Base-by-base conservation (phyloP, 2,329 filamentous ascomycete genomes). In the Epichloe hybrida region DNA sequence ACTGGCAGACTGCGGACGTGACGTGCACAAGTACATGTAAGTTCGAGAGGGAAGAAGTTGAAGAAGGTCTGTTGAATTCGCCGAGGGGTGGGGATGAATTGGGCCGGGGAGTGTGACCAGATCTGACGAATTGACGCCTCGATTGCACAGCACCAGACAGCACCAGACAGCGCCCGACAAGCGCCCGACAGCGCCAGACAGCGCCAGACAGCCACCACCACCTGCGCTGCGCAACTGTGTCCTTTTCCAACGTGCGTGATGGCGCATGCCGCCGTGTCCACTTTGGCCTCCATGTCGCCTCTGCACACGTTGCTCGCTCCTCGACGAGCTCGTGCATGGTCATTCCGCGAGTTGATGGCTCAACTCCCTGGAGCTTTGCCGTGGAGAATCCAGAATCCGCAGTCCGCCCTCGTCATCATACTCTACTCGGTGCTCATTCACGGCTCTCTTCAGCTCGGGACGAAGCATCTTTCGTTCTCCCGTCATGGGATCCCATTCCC, bases 401-500 rank as follows among this genome's bases (percentile, higher is more conserved):
- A 80, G 57, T 5, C 65, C 66, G 0, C 77, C 77, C 1, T 51
- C 53, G n/a, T 72, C 68, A 52, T 80, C 74, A 55, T 76, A 80
- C 38, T 69, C 72, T 51, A 85, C 76, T 42, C 77, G 67, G 1
- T 77, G 75, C 52, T 77, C 72, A 48, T 77, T 67, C 3, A 83
- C 81, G 35, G 78, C 79, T 48, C 62, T 66, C 57, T 75, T 69
- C 65, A 85, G 62, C 43, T 77, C 74, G 27, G 69, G 69, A 2
- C 70, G 61, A 8, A 85, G 70, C 27, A 75, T 66, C 27, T 70
- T 69, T 54, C 73, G 76, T 47, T 83, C 74, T 1, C 88, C 89
- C 0, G 84, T 89, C 31, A 70, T 64, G 1, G 81, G 80, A 68
- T 94, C 78, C 88, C 88, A 95, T 40, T 81, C 73, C 77, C 82